Conservation (phyloP, 257 asterid genomes). For the Linaria vulgaris region DNA sequence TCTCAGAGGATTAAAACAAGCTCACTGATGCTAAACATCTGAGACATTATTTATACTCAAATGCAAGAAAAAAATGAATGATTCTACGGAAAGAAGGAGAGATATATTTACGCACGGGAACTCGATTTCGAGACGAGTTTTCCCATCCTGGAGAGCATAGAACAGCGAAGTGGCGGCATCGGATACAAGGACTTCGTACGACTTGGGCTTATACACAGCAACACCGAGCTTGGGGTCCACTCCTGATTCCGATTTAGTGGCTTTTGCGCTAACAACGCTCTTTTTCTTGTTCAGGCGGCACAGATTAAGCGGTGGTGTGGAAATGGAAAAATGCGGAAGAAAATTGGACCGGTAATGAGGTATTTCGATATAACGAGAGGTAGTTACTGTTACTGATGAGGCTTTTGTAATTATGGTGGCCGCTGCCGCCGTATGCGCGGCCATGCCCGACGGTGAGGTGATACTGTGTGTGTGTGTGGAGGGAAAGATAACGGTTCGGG, state of each 20-base stretch:
- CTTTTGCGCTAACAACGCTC: constrained; percentile 33
- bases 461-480: constrained; percentile 22
- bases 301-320: constrained; percentile 20
- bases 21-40: too few species aligned
- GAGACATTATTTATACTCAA: too few species aligned
- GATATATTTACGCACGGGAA: constrained; percentile 62
- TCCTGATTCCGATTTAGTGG: constrained; percentile 47
- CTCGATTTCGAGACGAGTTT: constrained; percentile 76
- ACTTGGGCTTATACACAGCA: constrained; percentile 84
- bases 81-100: too few species aligned
- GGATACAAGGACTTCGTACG: constrained; percentile 74
- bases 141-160: constrained; percentile 80
- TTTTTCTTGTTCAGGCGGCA: constrained; percentile 33
- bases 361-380: constrained; percentile 21
- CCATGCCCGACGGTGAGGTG: constrained; percentile 43
- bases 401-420: constrained; percentile 34
- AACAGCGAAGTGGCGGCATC: constrained; percentile 82
- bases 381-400: constrained; percentile 26
- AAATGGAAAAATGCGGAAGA: constrained; percentile 23
- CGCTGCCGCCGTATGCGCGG: constrained; percentile 50
- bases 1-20: too few species aligned
- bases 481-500: constrained; percentile 41
- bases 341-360: constrained; percentile 27
- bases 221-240: constrained; percentile 70
- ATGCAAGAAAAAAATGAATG: too few species aligned